Evolutionary conservation across 202 grass and related monocot species (phyloP), one percentile per base, ranked within the genome.

Genomic region (Bolboschoenoplectus hybrid): DNA sequence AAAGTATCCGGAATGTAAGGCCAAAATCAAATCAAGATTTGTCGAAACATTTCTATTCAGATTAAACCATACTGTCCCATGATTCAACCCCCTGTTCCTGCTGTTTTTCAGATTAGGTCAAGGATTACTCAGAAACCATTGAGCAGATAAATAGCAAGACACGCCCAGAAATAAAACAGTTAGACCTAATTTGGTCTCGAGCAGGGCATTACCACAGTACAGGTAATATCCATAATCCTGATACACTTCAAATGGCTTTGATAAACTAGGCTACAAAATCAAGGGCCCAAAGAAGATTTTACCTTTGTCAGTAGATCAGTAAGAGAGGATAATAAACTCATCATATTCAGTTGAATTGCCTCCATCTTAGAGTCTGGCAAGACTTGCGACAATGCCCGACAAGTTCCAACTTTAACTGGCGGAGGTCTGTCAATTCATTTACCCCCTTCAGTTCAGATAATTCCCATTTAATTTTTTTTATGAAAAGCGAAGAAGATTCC

Each of bases 391-490:
- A 98, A 67, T 80, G 91, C 89, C 83, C 88, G 93, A 86, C 93
- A 98, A 84, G 93, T 93, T 32, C 96, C 96, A 84, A 98, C 91
- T 94, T 98, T 98, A 83, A 98, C 96, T 74, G 91, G 93, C 67
- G 90, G 89, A 38, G 91, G 91, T 34, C 96, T 98, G 93, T 82
- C 67, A 87, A 88, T 43, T 40, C 53, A 89, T 79, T 79, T 70
- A 44, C 1, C 16, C 41, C 40, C 11, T 71, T 71, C n/a, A 19
- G 67, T 71, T 56, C 75, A 79, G 7, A 41, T 58, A 9, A 46
- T 58, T 58, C 19, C 7, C 35, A 58, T 17, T 10, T 73, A 26
- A 39, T 41, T 41, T 55, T 55, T 77, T 77, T 76, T 41, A 79
- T 79, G 13, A 79, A 79, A 32, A 40, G 13, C 3, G 35, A 40